A percentile compares a stretch with the other conserved stretches of the same genome.
Evolutionary conservation across 139 green algal species (phyloP).

Genomic region (Spirogloea muscicola): DNA sequence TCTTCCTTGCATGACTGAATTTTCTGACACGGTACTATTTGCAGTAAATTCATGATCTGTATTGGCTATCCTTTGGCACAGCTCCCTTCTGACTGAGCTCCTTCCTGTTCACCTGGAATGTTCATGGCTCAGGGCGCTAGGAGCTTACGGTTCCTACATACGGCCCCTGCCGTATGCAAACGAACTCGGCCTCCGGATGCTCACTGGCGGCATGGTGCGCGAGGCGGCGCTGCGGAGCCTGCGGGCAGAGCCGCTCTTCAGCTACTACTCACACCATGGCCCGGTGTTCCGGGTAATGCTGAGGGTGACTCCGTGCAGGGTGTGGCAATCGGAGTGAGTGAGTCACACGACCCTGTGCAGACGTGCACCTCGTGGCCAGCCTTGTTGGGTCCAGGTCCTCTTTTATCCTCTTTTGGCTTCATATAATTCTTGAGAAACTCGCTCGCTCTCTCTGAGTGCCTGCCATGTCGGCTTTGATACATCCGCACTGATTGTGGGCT

Average conservation of each 20-base stretch:
- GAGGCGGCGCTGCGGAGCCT: constrained; percentile 12
- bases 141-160: constrained; percentile 30
- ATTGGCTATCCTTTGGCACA: too few species aligned
- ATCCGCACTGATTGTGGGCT: background rate
- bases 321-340: constrained; percentile 30
- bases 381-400: too few species aligned
- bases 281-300: constrained; percentile 51
- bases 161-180: constrained; percentile 39
- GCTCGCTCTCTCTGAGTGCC: background rate
- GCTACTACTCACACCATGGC: constrained; percentile 45
- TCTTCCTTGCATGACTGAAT: too few species aligned
- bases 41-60: too few species aligned
- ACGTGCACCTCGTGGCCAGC: too few species aligned
- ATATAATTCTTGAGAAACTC: too few species aligned
- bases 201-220: constrained; percentile 41
- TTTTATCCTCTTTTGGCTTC: background rate
- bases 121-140: constrained; percentile 35
- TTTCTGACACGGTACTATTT: too few species aligned
- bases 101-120: too few species aligned
- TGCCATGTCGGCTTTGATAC: background rate
- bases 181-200: constrained; percentile 45
- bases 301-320: background rate
- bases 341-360: too few species aligned
- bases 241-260: constrained; percentile 42
- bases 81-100: too few species aligned